Conservation (phyloP, 73 alveolate genomes). For the Blepharisma japonicum region DNA sequence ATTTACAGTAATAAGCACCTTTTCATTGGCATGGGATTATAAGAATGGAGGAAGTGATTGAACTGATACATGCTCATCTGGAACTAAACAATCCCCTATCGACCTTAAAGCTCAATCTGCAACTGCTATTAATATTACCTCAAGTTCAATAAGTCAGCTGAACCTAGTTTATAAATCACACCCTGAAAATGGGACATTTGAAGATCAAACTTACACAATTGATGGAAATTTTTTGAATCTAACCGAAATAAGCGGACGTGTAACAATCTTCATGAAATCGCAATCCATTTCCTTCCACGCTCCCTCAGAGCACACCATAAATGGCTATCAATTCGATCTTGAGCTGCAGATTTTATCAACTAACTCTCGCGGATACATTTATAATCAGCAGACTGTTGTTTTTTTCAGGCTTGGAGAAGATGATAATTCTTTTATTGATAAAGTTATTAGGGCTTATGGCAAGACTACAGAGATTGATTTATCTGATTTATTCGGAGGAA, state of each 20-base stretch:
- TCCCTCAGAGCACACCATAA: constrained; percentile 57
- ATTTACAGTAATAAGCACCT: not conserved
- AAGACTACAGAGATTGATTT: not conserved
- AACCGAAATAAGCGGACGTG: not conserved
- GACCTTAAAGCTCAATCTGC: not conserved
- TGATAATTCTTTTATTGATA: constrained; percentile 5
- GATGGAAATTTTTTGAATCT: not conserved
- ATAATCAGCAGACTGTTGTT: not conserved
- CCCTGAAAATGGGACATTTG: too few species aligned
- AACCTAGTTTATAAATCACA: not conserved
- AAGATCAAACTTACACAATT: not conserved
- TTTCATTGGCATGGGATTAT: not conserved
- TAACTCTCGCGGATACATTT: not conserved
- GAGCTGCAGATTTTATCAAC: constrained; percentile 52
- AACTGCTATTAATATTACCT: not conserved
- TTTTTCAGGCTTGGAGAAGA: not conserved
- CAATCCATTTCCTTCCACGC: constrained; percentile 38
- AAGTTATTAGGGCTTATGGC: not conserved
- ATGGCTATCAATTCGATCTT: constrained; percentile 49
- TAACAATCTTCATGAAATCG: not conserved
- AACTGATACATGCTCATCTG: not conserved
- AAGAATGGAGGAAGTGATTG: not conserved
- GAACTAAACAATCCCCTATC: not conserved
- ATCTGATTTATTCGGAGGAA: not conserved
- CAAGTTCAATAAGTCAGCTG: not conserved